Conservation (phyloP, 1,139 yeast species). For the Blastobotrys buckinghamii region DNA sequence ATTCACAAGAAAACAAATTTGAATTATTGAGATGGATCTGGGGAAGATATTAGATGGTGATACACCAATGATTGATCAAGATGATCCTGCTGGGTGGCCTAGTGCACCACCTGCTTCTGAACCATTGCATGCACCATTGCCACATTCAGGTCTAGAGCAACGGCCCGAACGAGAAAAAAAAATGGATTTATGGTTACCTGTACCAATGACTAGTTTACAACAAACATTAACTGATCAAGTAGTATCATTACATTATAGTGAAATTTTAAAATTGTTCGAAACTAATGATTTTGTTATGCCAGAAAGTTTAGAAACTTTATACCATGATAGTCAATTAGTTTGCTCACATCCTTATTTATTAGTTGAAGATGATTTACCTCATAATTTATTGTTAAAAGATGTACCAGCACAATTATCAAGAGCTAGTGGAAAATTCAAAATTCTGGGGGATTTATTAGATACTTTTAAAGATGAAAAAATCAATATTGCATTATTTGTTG, state of each 20-base stretch:
- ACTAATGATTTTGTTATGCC: conserved; percentile 50
- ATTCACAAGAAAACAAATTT: background rate
- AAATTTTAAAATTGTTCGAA: conserved; percentile 81
- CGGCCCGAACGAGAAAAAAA: conserved; percentile 21
- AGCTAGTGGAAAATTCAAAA: conserved; percentile 81
- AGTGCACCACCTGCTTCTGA: background rate
- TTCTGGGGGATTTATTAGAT: conserved; percentile 46
- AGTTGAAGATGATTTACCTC: conserved; percentile 83
- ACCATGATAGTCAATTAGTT: conserved; percentile 68
- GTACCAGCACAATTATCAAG: conserved; percentile 70
- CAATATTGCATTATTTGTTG: conserved; percentile 44
- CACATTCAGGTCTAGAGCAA: background rate
- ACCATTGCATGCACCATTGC: too few relatives aligned
- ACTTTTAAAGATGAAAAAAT: conserved; percentile 38
- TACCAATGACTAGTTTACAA: conserved; percentile 85
- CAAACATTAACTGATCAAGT: conserved; percentile 90
- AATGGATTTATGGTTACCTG: conserved; percentile 76
- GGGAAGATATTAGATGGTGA: conserved; percentile 56
- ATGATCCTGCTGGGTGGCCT: background rate
- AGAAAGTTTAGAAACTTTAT: conserved; percentile 56
- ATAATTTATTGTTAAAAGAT: conserved; percentile 68
- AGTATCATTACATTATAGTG: conserved; percentile 84
- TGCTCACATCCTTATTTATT: conserved; percentile 85
- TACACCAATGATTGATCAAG: conserved; percentile 33
- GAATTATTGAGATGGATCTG: conserved; percentile 51